phyloP scores from a whole-genome alignment of 805 yeast species.

The Debaryomyces castellii region DNA sequence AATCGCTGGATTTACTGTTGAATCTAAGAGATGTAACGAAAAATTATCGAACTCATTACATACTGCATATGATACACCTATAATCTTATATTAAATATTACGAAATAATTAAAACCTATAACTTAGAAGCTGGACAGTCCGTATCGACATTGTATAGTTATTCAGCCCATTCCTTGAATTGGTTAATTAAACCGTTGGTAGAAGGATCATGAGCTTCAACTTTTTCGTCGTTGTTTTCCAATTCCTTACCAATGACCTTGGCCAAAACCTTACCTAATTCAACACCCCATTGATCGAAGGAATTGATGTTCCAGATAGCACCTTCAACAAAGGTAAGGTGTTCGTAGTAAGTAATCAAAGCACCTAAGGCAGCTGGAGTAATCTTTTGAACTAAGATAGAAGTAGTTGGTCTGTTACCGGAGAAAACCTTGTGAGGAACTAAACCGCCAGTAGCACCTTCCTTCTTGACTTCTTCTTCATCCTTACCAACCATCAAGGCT shows the following conservation, averaged over 20 bases:
- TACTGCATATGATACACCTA: background rate
- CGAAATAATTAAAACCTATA: background rate
- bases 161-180: slow-evolving; percentile 80
- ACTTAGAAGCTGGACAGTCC: background rate
- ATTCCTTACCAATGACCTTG: slow-evolving; percentile 89
- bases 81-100: background rate
- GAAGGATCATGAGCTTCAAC: slow-evolving; percentile 81
- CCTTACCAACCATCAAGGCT: slow-evolving; percentile 95
- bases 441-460: slow-evolving; percentile 88
- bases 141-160: slow-evolving; percentile 5
- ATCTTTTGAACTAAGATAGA: slow-evolving; percentile 93
- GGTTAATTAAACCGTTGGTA: slow-evolving; percentile 90
- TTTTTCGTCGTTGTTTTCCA: slow-evolving; percentile 53
- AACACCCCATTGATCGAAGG: slow-evolving; percentile 99
- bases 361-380: slow-evolving; percentile 95
- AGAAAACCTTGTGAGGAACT: slow-evolving; percentile 93
- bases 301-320: slow-evolving; percentile 99
- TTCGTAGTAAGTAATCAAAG: slow-evolving; percentile 97
- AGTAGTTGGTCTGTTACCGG: slow-evolving; percentile 99
- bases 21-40: background rate
- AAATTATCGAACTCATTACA: slow-evolving; percentile 1
- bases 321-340: slow-evolving; percentile 97
- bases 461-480: slow-evolving; percentile 74
- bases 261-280: slow-evolving; percentile 98
- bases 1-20: background rate